These are phyloP conservation scores for Magnusiomyces sp. DNA, from an alignment of 1,139 yeast species.

Conservation along the genomic window DNA sequence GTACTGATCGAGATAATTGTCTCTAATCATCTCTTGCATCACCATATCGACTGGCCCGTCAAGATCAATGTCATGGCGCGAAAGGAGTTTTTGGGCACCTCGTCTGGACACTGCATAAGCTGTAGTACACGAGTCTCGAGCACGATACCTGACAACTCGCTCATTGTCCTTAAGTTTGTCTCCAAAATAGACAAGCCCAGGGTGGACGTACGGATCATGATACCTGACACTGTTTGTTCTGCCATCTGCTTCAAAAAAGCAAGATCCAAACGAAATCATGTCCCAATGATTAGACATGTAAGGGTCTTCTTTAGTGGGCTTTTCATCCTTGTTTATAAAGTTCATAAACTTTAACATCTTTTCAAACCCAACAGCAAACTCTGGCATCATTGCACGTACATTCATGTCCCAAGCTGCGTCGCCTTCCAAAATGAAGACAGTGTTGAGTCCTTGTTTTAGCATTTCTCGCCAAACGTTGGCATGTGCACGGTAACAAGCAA, in stretches of 20 bases:
- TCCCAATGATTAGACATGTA: constrained; percentile 1
- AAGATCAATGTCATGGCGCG: neutral
- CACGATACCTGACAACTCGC: neutral
- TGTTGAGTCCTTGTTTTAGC: neutral
- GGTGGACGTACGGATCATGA: neutral
- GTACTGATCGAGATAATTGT: neutral
- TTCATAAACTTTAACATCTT: neutral
- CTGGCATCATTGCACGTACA: neutral
- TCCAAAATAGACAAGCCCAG: neutral
- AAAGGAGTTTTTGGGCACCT: neutral
- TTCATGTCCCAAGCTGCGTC: constrained; percentile 4
- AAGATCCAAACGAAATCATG: neutral
- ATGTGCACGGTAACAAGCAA: neutral
- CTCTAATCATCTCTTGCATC: neutral
- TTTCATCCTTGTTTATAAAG: neutral
- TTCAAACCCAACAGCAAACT: constrained; percentile 1
- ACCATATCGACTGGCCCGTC: neutral
- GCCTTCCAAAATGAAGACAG: neutral
- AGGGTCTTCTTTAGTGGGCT: constrained; percentile 1
- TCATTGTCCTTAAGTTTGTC: neutral
- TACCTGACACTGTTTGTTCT: neutral
- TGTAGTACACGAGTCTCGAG: neutral
- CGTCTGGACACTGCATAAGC: neutral
- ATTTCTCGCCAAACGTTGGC: constrained; percentile 4
- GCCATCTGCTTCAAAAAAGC: neutral